These are phyloP conservation scores for Dactylonectria macrodidyma DNA, from an alignment of 2,329 filamentous ascomycete genomes.

Conservation along the genomic window DNA sequence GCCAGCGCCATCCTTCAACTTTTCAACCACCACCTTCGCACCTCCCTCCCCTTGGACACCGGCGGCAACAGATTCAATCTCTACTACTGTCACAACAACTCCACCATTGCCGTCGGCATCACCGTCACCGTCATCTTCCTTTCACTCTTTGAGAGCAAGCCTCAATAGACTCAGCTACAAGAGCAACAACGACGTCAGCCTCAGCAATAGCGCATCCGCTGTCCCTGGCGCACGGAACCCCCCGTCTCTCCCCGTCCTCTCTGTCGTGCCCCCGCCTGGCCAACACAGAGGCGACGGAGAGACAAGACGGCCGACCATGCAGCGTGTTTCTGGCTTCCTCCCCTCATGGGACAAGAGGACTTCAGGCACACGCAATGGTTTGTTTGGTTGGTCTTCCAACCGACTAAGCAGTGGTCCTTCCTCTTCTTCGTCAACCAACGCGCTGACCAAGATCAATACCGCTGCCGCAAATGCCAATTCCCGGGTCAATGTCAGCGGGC, in stretches of 20 bases:
- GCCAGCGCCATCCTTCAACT: conserved; percentile 38
- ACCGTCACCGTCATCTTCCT: conserved; percentile 19
- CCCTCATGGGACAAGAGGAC: conserved; percentile 63
- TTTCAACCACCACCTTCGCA: conserved; percentile 37
- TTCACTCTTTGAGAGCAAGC: conserved; percentile 36
- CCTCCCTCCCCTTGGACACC: conserved; percentile 38
- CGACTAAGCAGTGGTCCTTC: conserved; percentile 60
- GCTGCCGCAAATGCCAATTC: conserved; percentile 50
- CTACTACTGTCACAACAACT: conserved; percentile 24
- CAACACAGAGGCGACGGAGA: conserved; percentile 54
- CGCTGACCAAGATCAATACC: conserved; percentile 53
- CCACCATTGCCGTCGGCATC: conserved; percentile 13
- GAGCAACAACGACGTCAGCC: conserved; percentile 33
- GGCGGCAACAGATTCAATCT: conserved; percentile 38
- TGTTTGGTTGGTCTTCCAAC: conserved; percentile 62
- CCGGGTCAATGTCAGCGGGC: conserved; percentile 35
- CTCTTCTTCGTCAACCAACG: conserved; percentile 37
- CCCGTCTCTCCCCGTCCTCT: conserved; percentile 44
- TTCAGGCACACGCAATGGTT: conserved; percentile 50
- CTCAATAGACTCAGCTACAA: conserved; percentile 34
- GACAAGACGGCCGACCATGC: conserved; percentile 56
- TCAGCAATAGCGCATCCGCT: conserved; percentile 52
- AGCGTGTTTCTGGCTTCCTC: conserved; percentile 61
- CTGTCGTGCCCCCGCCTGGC: conserved; percentile 52
- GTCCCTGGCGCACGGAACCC: conserved; percentile 18